Percentiles rank a stretch among this genome's conserved stretches.
phyloP scores from a whole-genome alignment of 176 grass and related monocot species.

The Coix lacrymajobi region DNA sequence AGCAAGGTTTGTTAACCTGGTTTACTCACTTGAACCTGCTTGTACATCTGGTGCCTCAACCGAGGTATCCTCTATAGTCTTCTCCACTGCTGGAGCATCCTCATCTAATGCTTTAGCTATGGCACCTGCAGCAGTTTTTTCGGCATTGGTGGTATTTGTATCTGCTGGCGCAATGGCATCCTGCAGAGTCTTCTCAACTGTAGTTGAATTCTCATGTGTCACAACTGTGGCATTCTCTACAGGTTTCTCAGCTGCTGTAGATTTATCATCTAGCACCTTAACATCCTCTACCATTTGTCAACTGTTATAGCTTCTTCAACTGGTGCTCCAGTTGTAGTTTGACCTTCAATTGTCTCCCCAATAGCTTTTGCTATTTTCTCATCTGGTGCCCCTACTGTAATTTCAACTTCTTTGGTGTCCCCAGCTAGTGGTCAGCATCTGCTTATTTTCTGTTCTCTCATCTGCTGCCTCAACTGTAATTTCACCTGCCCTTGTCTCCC shows the following conservation, averaged over 20 bases:
- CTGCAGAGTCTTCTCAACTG: neutral
- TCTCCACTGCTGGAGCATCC: neutral
- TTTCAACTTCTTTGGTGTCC: neutral
- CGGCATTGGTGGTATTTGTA: neutral
- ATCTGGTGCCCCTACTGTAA: neutral
- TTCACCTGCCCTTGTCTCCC: neutral
- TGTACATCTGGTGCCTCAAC: slow-evolving; percentile 12
- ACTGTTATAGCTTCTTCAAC: neutral
- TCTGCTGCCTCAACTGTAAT: neutral
- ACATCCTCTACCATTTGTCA: neutral
- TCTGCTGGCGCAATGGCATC: neutral
- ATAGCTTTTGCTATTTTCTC: neutral
- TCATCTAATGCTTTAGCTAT: neutral
- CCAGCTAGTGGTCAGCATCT: neutral
- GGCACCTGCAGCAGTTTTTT: neutral
- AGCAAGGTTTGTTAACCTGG: neutral
- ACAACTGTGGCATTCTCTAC: neutral
- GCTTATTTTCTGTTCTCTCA: neutral
- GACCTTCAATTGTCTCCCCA: neutral
- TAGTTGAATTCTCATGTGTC: neutral
- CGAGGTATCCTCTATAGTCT: neutral
- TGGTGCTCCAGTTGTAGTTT: neutral
- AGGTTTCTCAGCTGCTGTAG: neutral
- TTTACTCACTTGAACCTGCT: slow-evolving; percentile 17
- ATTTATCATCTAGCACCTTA: neutral